Evolutionary conservation across 1,284 basidiomycete genomes (phyloP).

Genomic region (Clitocybe nebularis): DNA sequence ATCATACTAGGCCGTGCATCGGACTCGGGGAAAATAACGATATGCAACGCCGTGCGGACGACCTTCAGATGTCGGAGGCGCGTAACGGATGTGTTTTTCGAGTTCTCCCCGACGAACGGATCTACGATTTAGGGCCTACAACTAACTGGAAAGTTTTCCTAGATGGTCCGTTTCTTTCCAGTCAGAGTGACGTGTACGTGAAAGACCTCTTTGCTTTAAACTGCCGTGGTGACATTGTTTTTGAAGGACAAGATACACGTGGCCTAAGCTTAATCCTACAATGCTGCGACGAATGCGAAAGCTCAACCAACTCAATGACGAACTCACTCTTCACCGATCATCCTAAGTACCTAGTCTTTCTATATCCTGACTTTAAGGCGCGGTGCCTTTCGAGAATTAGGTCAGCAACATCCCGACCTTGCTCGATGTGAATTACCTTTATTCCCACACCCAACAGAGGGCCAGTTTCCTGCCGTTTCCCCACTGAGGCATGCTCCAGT

Average conservation of each 20-base stretch:
- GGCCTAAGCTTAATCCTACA: slow-evolving; percentile 40
- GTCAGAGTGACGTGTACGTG: slow-evolving; percentile 2
- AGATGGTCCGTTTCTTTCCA: slow-evolving; percentile 21
- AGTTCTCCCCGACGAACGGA: slow-evolving; percentile 27
- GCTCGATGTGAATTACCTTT: slow-evolving; percentile 30
- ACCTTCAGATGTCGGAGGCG: background rate
- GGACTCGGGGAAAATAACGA: no score
- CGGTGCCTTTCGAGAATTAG: background rate
- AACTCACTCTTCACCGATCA: background rate
- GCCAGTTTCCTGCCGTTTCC: slow-evolving; percentile 47
- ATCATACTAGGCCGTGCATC: background rate
- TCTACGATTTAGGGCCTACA: slow-evolving; percentile 40
- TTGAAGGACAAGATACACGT: slow-evolving; percentile 24
- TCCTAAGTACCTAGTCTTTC: no score
- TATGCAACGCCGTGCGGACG: background rate
- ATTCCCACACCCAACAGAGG: slow-evolving; percentile 49
- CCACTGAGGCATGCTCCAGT: slow-evolving; percentile 48
- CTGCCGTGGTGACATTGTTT: slow-evolving; percentile 2
- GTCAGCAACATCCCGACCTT: background rate
- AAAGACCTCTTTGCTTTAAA: slow-evolving; percentile 10
- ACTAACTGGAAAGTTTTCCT: slow-evolving; percentile 29
- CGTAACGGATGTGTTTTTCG: slow-evolving; percentile 9
- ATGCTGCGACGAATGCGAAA: slow-evolving; percentile 28
- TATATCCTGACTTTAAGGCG: no score
- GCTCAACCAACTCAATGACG: slow-evolving; percentile 1